phyloP scores from a whole-genome alignment of 805 yeast genomes.

The Zygosaccharomyces bisporus region DNA sequence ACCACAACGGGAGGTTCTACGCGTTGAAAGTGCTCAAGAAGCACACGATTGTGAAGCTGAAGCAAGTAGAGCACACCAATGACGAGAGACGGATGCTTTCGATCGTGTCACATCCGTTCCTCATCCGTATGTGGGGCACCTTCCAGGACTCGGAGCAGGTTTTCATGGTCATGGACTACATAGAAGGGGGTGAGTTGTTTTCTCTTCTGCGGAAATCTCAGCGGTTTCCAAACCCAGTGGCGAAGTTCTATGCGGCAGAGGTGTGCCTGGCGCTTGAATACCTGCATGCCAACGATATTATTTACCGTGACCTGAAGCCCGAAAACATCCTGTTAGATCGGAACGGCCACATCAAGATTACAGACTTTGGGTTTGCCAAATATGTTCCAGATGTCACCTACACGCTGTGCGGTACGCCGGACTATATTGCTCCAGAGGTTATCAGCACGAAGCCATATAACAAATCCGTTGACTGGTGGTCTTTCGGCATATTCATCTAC shows the following conservation, averaged over 20 bases:
- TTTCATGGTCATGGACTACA: conserved; percentile 94
- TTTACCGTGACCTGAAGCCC: conserved; percentile 89
- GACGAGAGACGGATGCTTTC: conserved; percentile 89
- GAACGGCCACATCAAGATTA: conserved; percentile 85
- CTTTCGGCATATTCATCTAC: conserved; percentile 83
- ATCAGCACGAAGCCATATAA: conserved; percentile 91
- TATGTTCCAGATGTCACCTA: conserved; percentile 89
- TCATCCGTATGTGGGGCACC: conserved; percentile 95
- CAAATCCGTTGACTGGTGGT: conserved; percentile 98
- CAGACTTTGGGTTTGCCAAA: conserved; percentile 94
- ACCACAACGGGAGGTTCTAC: conserved; percentile 86
- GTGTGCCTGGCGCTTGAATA: conserved; percentile 82
- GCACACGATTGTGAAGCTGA: conserved; percentile 83
- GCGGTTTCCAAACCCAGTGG: conserved; percentile 92
- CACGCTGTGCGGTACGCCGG: conserved; percentile 94
- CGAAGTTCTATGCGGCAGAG: conserved; percentile 94
- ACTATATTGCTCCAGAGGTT: conserved; percentile 95
- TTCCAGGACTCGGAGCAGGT: conserved; percentile 81
- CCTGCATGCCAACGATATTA: conserved; percentile 77
- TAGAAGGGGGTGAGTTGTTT: conserved; percentile 94
- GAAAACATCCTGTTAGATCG: conserved; percentile 86
- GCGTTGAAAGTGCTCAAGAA: conserved; percentile 91
- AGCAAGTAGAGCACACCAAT: conserved; percentile 93
- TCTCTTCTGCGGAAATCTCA: conserved; percentile 81
- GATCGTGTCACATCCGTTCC: conserved; percentile 83